phyloP scores from a whole-genome alignment of 768 basidiomycete genomes.

The Rhizopogon salebrosus region DNA sequence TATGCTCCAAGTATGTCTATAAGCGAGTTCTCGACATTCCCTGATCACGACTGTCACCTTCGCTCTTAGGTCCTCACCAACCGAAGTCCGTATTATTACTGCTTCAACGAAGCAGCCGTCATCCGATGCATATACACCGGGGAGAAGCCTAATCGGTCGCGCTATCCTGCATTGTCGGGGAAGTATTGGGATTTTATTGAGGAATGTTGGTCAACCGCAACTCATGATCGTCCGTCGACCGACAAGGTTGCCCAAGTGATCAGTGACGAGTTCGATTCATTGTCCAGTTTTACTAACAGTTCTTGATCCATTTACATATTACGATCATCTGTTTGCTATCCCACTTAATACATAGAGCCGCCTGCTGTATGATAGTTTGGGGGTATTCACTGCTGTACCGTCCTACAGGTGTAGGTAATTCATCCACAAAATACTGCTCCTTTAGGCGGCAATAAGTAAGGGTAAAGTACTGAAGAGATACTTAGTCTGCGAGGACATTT shows the following conservation, averaged over 20 bases:
- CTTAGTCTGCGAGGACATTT: too few relatives aligned
- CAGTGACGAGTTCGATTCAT: background rate
- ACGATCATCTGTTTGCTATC: too few relatives aligned
- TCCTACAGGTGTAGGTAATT: too few relatives aligned
- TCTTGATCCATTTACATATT: background rate
- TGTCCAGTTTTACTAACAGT: too few relatives aligned
- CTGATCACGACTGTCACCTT: slow-evolving; percentile 16
- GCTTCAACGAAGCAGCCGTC: slow-evolving; percentile 13
- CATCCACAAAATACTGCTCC: too few relatives aligned
- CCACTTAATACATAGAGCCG: too few relatives aligned
- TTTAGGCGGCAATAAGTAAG: too few relatives aligned
- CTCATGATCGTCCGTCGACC: background rate
- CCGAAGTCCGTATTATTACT: slow-evolving; percentile 18
- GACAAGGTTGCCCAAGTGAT: background rate
- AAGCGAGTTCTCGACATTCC: slow-evolving; percentile 1
- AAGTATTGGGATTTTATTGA: slow-evolving; percentile 37
- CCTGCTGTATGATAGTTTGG: too few relatives aligned
- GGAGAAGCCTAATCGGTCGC: slow-evolving; percentile 14
- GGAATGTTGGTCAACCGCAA: slow-evolving; percentile 32
- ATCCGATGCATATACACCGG: slow-evolving; percentile 9
- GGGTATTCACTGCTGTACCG: too few relatives aligned
- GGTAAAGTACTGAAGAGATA: too few relatives aligned
- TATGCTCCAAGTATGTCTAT: slow-evolving; percentile 12
- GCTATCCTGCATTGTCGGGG: slow-evolving; percentile 25
- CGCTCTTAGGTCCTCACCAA: slow-evolving; percentile 1